These are phyloP conservation scores for Gossypium mustelinum DNA, from an alignment of 345 rosid species.

Conservation along the genomic window DNA sequence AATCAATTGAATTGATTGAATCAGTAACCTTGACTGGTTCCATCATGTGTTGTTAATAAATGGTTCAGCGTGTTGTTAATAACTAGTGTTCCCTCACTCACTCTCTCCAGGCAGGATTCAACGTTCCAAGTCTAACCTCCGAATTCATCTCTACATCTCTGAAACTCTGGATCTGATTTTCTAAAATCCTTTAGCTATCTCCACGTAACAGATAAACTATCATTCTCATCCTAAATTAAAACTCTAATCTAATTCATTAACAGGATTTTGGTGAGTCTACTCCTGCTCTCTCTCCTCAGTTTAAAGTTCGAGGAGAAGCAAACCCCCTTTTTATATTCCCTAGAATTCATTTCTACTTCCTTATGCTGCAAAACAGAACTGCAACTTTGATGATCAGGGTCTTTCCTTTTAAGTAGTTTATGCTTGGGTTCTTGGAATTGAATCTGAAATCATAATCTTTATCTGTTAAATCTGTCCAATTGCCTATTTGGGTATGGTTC, in stretches of 20 bases:
- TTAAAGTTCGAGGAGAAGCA: background rate
- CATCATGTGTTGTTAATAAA: no score
- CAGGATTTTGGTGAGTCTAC: no score
- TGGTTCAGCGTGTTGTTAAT: no score
- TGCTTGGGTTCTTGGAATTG: slow-evolving; percentile 4
- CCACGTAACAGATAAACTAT: no score
- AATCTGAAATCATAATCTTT: slow-evolving; percentile 25
- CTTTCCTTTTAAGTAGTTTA: background rate
- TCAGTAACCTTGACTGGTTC: no score
- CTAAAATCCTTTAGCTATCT: no score
- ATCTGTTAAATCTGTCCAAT: slow-evolving; percentile 8
- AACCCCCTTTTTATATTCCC: background rate
- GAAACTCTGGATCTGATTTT: no score
- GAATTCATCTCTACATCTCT: background rate
- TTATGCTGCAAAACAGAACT: slow-evolving; percentile 2
- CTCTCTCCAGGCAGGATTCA: background rate
- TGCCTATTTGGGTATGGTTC: slow-evolving; percentile 44
- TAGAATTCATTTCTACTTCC: background rate
- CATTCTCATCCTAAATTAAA: no score
- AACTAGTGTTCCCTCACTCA: no score
- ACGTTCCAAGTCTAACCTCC: background rate
- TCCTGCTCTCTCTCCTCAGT: background rate
- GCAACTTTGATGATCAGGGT: background rate
- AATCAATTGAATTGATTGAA: no score
- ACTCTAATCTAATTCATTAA: no score